Conservation (phyloP, 2,329 filamentous ascomycete genomes). For the Nannizzia gypsea region DNA sequence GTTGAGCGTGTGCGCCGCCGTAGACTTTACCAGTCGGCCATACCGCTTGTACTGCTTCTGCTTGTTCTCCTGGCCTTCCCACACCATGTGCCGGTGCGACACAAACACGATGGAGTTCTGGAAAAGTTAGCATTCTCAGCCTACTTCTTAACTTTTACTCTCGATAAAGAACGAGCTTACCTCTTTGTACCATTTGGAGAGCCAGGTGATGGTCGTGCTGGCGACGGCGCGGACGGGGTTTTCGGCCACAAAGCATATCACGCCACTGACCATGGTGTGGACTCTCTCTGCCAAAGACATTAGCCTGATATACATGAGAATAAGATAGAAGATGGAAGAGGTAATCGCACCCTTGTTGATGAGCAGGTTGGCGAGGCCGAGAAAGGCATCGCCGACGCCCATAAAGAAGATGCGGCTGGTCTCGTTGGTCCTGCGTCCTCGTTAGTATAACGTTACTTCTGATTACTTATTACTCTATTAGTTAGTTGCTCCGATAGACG, state of each 20-base stretch:
- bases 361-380: conserved; percentile 69
- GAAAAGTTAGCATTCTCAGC: no score
- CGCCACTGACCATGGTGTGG: conserved; percentile 54
- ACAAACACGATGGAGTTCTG: conserved; percentile 71
- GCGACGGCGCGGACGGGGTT: conserved; percentile 65
- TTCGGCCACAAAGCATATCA: conserved; percentile 71
- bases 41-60: conserved; percentile 47
- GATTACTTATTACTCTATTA: no score
- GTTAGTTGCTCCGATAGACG: no score
- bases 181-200: conserved; percentile 71
- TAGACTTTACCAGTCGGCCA: conserved; percentile 40
- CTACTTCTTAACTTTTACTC: not conserved
- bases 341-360: conserved; percentile 54
- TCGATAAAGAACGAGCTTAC: conserved; percentile 23
- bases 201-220: conserved; percentile 55
- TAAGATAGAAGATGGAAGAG: not conserved
- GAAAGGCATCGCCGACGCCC: conserved; percentile 79
- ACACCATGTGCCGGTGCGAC: conserved; percentile 61
- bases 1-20: conserved; percentile 34
- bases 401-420: conserved; percentile 69
- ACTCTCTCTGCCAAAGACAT: conserved; percentile 39
- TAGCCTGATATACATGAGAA: not conserved
- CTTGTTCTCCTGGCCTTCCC: conserved; percentile 50
- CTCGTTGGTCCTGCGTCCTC: conserved; percentile 45
- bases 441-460: not conserved